Base-by-base conservation (phyloP, 2,329 filamentous ascomycete species). In the Phaeosphaeriaceae sp. region DNA sequence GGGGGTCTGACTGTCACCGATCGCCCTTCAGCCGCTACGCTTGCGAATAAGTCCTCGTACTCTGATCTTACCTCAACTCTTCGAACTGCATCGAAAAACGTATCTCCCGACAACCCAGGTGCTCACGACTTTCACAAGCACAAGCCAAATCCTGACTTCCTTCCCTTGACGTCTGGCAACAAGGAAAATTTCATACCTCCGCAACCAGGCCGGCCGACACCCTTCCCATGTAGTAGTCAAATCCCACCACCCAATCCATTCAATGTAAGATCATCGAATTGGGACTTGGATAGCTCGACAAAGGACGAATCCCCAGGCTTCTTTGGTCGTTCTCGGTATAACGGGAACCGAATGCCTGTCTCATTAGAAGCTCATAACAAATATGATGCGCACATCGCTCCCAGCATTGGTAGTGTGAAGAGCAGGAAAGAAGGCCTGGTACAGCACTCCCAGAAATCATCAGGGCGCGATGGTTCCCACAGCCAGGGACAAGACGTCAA, bases 341-440 rank as follows among this genome's bases (percentile, higher is more conserved):
- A 53, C 17, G 43, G 34, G 33, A 46, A 37, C 21, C 42, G 42
- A 34, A 42, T 32, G 33, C 34, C 48, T 32, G 23, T 46, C 26
- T 33, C 43, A 13, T 21, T 37, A 18, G 15, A 30, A 3, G 26
- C 56, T 2, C 15, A 40, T 3, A 44, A 43, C 6, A 68, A 59
- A 21, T 32, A 49, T 33, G 60, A 55, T 37, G 62, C 50, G 9
- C 56, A 61, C 8, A 43, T 40, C 11, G 59, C 63, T 1, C 56
- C 50, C 2, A 50, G 46, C 5, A 18, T 23, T 1, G 53, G 50
- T 9, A 57, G 50, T 8, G 28, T 66, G 3, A 67, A 59, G 46
- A 64, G 62, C 20, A 60, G 61, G 23, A 72, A 71, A 36, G 67
- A 71, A 45, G 63, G 58, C 8, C 18, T 57, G n/a, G 34, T 46